Evolutionary conservation across 371 early-diverging fungal genomes (phyloP).

Genomic region (Mortierella sp.): DNA sequence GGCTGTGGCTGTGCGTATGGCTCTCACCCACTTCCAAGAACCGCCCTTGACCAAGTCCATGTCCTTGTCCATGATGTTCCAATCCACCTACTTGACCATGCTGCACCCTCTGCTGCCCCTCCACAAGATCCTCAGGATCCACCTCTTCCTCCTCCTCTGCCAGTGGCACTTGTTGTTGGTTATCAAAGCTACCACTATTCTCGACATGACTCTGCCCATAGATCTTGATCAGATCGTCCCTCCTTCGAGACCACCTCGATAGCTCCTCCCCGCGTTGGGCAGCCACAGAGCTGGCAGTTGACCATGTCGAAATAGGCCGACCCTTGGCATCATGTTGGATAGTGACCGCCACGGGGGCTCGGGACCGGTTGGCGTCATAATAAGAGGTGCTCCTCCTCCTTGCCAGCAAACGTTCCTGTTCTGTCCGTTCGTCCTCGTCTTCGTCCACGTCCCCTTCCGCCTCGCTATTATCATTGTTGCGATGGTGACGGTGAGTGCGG

Average conservation of each 20-base stretch:
- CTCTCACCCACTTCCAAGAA: not conserved
- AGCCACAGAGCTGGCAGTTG: conserved; percentile 51
- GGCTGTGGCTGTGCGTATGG: conserved; percentile 1
- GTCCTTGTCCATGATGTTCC: not conserved
- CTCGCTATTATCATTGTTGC: conserved; percentile 2
- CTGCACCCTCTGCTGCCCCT: not conserved
- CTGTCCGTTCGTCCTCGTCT: conserved; percentile 16
- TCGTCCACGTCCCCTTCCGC: conserved; percentile 12
- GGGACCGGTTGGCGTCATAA: conserved; percentile 52
- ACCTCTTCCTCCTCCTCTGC: conserved; percentile 9
- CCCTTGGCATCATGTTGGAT: conserved; percentile 39
- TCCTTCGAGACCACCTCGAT: conserved; percentile 41
- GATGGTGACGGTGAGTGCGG: not conserved
- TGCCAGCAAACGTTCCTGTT: conserved; percentile 33
- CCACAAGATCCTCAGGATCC: conserved; percentile 14
- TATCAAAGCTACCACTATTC: not conserved
- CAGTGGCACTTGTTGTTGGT: not conserved
- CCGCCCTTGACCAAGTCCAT: too few relatives aligned
- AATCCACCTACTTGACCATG: not conserved
- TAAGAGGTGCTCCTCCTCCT: conserved; percentile 49
- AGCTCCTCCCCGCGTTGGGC: conserved; percentile 52
- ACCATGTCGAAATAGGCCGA: conserved; percentile 55
- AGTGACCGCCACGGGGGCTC: conserved; percentile 43
- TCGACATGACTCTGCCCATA: conserved; percentile 30
- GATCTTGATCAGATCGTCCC: conserved; percentile 49